These are phyloP conservation scores for Talinum fruticosum DNA, from an alignment of 148 eudicot species.

Conservation along the genomic window DNA sequence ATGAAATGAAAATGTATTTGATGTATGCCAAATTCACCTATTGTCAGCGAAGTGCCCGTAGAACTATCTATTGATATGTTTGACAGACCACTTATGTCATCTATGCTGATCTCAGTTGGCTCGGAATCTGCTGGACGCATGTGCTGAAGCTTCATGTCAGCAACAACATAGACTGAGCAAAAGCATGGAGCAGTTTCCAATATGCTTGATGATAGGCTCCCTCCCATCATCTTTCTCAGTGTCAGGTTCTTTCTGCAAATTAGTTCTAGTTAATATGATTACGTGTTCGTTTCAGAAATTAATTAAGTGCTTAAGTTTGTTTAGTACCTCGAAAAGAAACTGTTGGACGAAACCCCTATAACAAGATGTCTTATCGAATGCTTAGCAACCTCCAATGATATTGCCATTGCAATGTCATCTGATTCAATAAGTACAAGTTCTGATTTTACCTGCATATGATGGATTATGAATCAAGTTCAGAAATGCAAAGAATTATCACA, in stretches of 20 bases:
- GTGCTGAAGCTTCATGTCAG: slow-evolving; percentile 68
- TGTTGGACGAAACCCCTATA: slow-evolving; percentile 64
- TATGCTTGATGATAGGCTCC: slow-evolving; percentile 48
- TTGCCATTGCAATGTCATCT: slow-evolving; percentile 54
- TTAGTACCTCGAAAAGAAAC: slow-evolving; percentile 66
- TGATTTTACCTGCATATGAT: slow-evolving; percentile 49
- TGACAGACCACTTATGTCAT: slow-evolving; percentile 32
- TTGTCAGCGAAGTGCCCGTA: slow-evolving; percentile 42
- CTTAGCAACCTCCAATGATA: slow-evolving; percentile 37
- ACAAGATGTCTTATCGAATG: slow-evolving; percentile 58
- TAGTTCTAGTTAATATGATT: background rate
- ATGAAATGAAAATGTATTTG: background rate
- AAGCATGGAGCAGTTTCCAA: slow-evolving; percentile 59
- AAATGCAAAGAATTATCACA: background rate
- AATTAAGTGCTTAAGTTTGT: background rate
- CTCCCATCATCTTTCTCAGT: slow-evolving; percentile 36
- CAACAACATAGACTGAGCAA: slow-evolving; percentile 79
- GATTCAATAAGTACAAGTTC: slow-evolving; percentile 72
- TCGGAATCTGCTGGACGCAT: slow-evolving; percentile 64
- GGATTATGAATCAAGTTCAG: background rate
- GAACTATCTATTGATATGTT: slow-evolving; percentile 43
- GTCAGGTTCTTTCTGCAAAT: slow-evolving; percentile 35
- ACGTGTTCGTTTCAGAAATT: background rate
- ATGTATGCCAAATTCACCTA: slow-evolving; percentile 1
- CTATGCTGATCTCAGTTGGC: slow-evolving; percentile 37